Percentiles rank a stretch among this genome's conserved stretches.
These are phyloP conservation scores for Colletotrichum sansevieriae DNA, from an alignment of 2,329 filamentous ascomycete genomes.

Conservation along the genomic window DNA sequence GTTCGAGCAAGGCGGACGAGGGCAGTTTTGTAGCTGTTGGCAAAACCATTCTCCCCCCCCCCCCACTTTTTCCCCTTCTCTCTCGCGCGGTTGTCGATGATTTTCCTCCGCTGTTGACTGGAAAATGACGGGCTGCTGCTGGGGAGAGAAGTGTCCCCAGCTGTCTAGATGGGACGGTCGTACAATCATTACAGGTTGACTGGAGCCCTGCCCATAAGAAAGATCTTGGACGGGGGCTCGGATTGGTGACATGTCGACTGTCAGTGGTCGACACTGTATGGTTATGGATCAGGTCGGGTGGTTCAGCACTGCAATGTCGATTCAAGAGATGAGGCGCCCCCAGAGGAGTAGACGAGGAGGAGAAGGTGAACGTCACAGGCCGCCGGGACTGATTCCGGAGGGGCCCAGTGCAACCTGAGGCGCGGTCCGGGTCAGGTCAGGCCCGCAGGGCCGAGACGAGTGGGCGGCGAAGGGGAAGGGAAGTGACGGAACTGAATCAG, in stretches of 20 bases:
- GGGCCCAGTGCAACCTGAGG: conserved; percentile 22
- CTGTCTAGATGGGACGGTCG: conserved; percentile 28
- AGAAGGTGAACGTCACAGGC: background rate
- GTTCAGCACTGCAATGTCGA: conserved; percentile 13
- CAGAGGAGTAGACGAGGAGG: background rate
- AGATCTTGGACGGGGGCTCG: conserved; percentile 12
- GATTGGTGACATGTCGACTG: background rate
- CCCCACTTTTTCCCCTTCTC: no score
- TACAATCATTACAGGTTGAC: conserved; percentile 31
- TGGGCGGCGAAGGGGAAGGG: background rate
- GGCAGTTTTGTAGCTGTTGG: background rate
- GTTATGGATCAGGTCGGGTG: background rate
- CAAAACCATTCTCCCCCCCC: background rate
- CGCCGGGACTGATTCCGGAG: conserved; percentile 32
- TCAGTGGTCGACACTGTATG: conserved; percentile 20
- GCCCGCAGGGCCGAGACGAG: background rate
- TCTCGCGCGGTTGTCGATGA: background rate
- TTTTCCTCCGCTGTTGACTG: background rate
- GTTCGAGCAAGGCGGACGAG: background rate
- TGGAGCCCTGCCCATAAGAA: conserved; percentile 16
- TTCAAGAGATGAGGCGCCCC: conserved; percentile 7
- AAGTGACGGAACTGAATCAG: conserved; percentile 21
- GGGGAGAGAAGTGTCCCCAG: conserved; percentile 9
- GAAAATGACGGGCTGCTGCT: background rate
- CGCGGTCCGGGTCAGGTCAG: conserved; percentile 6